Percentiles rank a stretch among this genome's conserved stretches.
Conservation (phyloP, 441 rosid species). For the Hypseocharis bilobata region DNA sequence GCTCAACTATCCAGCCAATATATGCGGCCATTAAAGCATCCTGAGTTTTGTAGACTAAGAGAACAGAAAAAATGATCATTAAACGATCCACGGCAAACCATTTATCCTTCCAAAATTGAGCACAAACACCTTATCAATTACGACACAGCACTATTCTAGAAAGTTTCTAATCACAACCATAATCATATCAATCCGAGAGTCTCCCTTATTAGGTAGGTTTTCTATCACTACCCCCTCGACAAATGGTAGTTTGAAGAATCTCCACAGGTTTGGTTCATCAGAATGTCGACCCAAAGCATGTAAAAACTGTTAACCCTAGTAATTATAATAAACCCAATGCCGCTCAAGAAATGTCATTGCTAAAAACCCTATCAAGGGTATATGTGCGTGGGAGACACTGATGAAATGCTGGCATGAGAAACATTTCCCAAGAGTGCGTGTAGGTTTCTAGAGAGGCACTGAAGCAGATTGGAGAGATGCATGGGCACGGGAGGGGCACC, state of each 20-base stretch:
- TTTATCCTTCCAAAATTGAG: background rate
- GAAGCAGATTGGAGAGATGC: too few relatives aligned
- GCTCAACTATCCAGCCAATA: background rate
- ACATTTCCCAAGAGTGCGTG: too few relatives aligned
- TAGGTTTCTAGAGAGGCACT: too few relatives aligned
- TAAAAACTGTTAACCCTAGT: background rate
- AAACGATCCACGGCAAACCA: background rate
- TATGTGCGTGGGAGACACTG: too few relatives aligned
- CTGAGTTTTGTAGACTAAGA: background rate
- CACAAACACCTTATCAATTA: background rate
- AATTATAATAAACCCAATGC: background rate
- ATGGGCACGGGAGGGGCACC: too few relatives aligned
- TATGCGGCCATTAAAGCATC: background rate
- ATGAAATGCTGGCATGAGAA: too few relatives aligned
- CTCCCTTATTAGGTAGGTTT: background rate
- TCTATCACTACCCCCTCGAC: background rate
- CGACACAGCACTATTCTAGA: background rate
- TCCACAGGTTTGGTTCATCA: background rate
- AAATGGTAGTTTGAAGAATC: background rate
- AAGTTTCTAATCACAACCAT: background rate
- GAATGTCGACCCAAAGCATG: background rate
- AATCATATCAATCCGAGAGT: background rate
- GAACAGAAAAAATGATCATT: background rate
- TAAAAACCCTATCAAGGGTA: background rate
- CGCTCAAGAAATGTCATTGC: background rate